Evolutionary conservation across 768 basidiomycete genomes (phyloP).

Genomic region (Dacryopinax primogenitus): DNA sequence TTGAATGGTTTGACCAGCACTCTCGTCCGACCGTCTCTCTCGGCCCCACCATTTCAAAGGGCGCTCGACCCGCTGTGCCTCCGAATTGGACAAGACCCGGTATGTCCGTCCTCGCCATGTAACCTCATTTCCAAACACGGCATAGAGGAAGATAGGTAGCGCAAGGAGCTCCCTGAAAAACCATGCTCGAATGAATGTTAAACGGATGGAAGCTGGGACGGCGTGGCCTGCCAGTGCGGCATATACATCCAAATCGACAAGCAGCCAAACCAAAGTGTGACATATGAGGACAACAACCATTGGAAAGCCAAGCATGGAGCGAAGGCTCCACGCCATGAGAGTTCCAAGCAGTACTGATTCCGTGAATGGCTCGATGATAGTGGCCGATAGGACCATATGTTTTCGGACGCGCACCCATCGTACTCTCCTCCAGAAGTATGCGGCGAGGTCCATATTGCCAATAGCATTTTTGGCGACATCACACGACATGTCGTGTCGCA

Average conservation of each 20-base stretch:
- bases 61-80: slow-evolving; percentile 31
- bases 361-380: slow-evolving; percentile 82
- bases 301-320: slow-evolving; percentile 28
- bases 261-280: slow-evolving; percentile 47
- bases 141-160: slow-evolving; percentile 76
- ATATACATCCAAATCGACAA: slow-evolving; percentile 72
- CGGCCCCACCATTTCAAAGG: neutral
- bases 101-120: slow-evolving; percentile 79
- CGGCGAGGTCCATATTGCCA: slow-evolving; percentile 70
- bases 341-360: slow-evolving; percentile 64
- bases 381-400: slow-evolving; percentile 79
- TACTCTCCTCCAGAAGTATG: slow-evolving; percentile 78
- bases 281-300: slow-evolving; percentile 48
- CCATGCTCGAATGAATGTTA: slow-evolving; percentile 68
- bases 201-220: slow-evolving; percentile 36
- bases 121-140: slow-evolving; percentile 69
- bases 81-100: slow-evolving; percentile 59
- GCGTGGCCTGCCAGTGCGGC: slow-evolving; percentile 58
- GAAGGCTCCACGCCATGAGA: slow-evolving; percentile 46
- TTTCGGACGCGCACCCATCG: slow-evolving; percentile 97
- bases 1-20: neutral
- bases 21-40: neutral
- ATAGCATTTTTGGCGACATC: slow-evolving; percentile 84
- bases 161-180: slow-evolving; percentile 63
- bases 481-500: slow-evolving; percentile 78